Evolutionary conservation across 1,139 yeast species (phyloP).

Genomic region (Hanseniaspora uvarum): DNA sequence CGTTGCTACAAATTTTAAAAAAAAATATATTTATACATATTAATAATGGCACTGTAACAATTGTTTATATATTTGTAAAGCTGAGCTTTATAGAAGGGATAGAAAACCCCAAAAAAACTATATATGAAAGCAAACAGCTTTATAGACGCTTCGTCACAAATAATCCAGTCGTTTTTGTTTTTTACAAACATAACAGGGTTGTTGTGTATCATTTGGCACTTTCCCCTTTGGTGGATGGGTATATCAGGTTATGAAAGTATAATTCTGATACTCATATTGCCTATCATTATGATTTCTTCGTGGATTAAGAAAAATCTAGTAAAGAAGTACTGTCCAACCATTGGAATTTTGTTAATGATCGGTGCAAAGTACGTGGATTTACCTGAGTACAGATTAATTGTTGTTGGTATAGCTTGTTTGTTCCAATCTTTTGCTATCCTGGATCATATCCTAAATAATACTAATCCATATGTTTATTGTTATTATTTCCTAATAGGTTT

Average conservation of each 20-base stretch:
- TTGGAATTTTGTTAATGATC: constrained; percentile 58
- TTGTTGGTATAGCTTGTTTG: constrained; percentile 56
- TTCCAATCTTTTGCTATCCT: constrained; percentile 52
- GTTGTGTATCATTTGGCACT: constrained; percentile 85
- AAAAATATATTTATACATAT: too few relatives aligned
- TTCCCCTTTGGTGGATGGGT: constrained; percentile 97
- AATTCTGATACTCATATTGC: constrained; percentile 48
- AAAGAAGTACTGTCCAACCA: constrained; percentile 40
- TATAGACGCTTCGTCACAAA: constrained; percentile 34
- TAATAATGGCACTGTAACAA: too few relatives aligned
- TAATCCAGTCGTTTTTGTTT: constrained; percentile 49
- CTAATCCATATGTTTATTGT: constrained; percentile 34
- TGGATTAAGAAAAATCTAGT: constrained; percentile 43
- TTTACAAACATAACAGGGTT: constrained; percentile 79
- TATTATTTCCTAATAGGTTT: constrained; percentile 60
- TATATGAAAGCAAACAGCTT: constrained; percentile 18
- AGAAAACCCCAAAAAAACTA: too few relatives aligned
- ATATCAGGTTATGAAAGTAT: constrained; percentile 86
- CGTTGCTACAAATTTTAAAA: too few relatives aligned
- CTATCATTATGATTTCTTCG: constrained; percentile 48
- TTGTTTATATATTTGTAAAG: too few relatives aligned
- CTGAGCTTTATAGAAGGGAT: too few relatives aligned
- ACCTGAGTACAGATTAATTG: constrained; percentile 60
- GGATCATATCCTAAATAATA: constrained; percentile 33
- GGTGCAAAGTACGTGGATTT: constrained; percentile 60